Percentiles rank a stretch among this genome's conserved stretches.
Conservation (phyloP, 805 yeast genomes). For the Candida andamanensis region DNA sequence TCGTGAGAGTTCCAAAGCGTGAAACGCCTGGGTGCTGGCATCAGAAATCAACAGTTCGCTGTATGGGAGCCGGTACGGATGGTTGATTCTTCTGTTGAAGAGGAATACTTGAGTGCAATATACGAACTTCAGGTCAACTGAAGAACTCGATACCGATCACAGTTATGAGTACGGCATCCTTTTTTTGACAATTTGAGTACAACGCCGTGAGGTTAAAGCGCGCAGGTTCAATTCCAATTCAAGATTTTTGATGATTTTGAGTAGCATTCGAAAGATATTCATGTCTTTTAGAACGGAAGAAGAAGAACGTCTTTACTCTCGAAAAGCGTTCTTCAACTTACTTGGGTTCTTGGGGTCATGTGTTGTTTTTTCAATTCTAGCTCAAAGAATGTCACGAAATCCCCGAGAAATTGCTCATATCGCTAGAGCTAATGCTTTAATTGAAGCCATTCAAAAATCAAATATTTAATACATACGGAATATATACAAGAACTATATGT, state of each 20-base stretch:
- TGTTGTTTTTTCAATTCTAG: slow-evolving; percentile 73
- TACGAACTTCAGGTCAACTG: slow-evolving; percentile 35
- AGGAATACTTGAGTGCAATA: slow-evolving; percentile 56
- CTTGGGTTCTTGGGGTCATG: slow-evolving; percentile 79
- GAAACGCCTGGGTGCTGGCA: slow-evolving; percentile 56
- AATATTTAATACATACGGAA: background rate
- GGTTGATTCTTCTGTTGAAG: slow-evolving; percentile 42
- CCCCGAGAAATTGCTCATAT: slow-evolving; percentile 27
- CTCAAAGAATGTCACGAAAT: slow-evolving; percentile 48
- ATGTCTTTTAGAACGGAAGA: slow-evolving; percentile 82
- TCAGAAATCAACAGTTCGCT: slow-evolving; percentile 40
- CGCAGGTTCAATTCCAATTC: background rate
- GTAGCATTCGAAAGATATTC: slow-evolving; percentile 72
- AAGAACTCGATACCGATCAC: slow-evolving; percentile 63
- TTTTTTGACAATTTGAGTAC: slow-evolving; percentile 8
- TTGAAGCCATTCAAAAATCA: slow-evolving; percentile 17
- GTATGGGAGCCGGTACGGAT: slow-evolving; percentile 56
- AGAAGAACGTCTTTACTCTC: slow-evolving; percentile 71
- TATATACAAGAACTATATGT: background rate
- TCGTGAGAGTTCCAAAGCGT: slow-evolving; percentile 55
- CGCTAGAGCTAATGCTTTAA: slow-evolving; percentile 22
- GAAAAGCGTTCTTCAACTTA: slow-evolving; percentile 73
- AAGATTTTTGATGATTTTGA: slow-evolving; percentile 49
- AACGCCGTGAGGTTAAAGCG: background rate
- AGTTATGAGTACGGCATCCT: slow-evolving; percentile 40